Percentiles rank a stretch among this genome's conserved stretches.
phyloP scores from a whole-genome alignment of 495 filamentous ascomycete species.

The Viridothelium virens region DNA sequence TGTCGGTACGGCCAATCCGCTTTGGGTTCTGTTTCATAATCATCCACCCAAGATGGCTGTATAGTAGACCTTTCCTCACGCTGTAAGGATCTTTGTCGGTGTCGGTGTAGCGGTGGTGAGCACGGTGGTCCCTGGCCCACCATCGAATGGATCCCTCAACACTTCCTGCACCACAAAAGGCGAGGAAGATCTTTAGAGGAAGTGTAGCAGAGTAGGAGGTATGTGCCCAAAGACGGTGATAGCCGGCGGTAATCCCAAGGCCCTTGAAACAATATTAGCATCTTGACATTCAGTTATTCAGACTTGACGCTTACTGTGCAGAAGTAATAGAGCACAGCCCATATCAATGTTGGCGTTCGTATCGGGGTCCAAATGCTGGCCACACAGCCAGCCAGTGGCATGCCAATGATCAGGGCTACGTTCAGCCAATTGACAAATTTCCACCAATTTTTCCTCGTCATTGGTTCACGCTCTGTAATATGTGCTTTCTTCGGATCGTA shows the following conservation, averaged over 20 bases:
- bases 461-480: conserved; percentile 45
- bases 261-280: conserved; percentile 35
- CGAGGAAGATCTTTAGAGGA: conserved; percentile 87
- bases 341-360: conserved; percentile 65
- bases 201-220: conserved; percentile 84
- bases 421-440: conserved; percentile 88
- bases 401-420: conserved; percentile 73
- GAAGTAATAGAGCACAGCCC: conserved; percentile 84
- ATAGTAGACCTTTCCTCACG: conserved; percentile 93
- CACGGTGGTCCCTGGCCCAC: conserved; percentile 95
- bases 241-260: conserved; percentile 76
- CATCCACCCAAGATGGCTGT: conserved; percentile 86
- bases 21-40: conserved; percentile 46
- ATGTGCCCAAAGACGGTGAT: conserved; percentile 88
- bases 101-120: conserved; percentile 98
- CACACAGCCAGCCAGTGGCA: conserved; percentile 70
- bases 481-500: conserved; percentile 43
- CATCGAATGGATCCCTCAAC: conserved; percentile 94
- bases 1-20: conserved; percentile 79
- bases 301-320: conserved; percentile 42
- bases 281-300: not conserved
- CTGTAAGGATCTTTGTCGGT: conserved; percentile 99
- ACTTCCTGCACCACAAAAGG: conserved; percentile 84
- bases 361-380: conserved; percentile 77
- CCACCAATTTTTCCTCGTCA: conserved; percentile 86